Evolutionary conservation across 78 protist species (phyloP).

Genomic region (Diacronema lutheri): DNA sequence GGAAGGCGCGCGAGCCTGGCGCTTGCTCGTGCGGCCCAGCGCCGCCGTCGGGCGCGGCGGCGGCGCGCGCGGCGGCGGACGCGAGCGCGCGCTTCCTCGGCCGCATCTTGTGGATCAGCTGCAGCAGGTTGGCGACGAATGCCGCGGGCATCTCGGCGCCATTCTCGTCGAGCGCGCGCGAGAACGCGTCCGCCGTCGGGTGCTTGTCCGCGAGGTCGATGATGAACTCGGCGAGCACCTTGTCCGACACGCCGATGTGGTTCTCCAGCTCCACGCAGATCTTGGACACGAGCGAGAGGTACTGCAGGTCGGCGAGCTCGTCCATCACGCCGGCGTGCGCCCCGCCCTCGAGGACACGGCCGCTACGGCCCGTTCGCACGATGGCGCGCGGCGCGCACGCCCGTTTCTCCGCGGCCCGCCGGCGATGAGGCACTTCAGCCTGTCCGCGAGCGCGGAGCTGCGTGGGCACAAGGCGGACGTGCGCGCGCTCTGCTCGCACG

Average conservation of each 20-base stretch:
- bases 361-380: too few species aligned
- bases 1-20: too few species aligned
- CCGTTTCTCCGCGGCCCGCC: too few species aligned
- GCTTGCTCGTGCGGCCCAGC: not conserved
- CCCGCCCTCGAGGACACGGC: not conserved
- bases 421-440: too few species aligned
- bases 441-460: too few species aligned
- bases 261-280: constrained; percentile 80
- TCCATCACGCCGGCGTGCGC: constrained; percentile 8
- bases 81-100: constrained; percentile 2
- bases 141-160: constrained; percentile 36
- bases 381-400: too few species aligned
- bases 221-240: constrained; percentile 83
- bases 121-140: not conserved
- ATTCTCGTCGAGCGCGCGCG: not conserved
- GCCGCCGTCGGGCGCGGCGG: not conserved
- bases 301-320: constrained; percentile 40
- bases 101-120: constrained; percentile 3
- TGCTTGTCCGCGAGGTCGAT: constrained; percentile 62
- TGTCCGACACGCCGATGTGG: constrained; percentile 72
- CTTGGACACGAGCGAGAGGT: constrained; percentile 61
- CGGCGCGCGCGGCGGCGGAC: not conserved
- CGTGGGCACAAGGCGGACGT: too few species aligned
- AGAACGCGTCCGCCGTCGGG: not conserved
- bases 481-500: too few species aligned